Evolutionary conservation across 768 basidiomycete genomes (phyloP).

Genomic region (Collybiopsis luxurians): DNA sequence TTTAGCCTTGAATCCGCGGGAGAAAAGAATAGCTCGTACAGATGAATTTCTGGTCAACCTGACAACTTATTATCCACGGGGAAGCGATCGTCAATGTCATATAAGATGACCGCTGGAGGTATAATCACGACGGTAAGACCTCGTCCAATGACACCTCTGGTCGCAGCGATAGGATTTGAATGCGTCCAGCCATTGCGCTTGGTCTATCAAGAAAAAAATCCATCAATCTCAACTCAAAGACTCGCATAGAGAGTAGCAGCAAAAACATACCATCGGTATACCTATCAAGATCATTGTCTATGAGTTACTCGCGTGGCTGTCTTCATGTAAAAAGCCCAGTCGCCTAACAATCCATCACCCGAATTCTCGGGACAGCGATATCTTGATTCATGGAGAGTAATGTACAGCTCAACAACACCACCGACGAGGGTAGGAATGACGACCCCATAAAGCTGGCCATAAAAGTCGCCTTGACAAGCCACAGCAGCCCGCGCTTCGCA

Average conservation of each 20-base stretch:
- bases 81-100: slow-evolving; percentile 32
- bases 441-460: slow-evolving; percentile 69
- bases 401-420: slow-evolving; percentile 75
- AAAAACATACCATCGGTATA: slow-evolving; percentile 48
- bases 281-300: slow-evolving; percentile 44
- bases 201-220: slow-evolving; percentile 46
- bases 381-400: slow-evolving; percentile 61
- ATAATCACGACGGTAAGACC: slow-evolving; percentile 64
- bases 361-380: slow-evolving; percentile 54
- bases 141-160: slow-evolving; percentile 65
- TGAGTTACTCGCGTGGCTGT: slow-evolving; percentile 53
- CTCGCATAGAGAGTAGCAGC: neutral
- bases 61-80: slow-evolving; percentile 25
- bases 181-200: slow-evolving; percentile 68
- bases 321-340: slow-evolving; percentile 77
- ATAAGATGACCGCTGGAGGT: slow-evolving; percentile 54
- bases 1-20: neutral
- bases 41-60: slow-evolving; percentile 49
- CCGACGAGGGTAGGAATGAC: slow-evolving; percentile 74
- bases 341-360: slow-evolving; percentile 81
- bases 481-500: slow-evolving; percentile 65
- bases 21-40: slow-evolving; percentile 52
- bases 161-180: slow-evolving; percentile 64
- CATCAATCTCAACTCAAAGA: slow-evolving; percentile 12
- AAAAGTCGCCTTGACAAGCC: slow-evolving; percentile 66